Conservation (phyloP, 768 basidiomycete genomes). For the Phaeolepiota aurea region DNA sequence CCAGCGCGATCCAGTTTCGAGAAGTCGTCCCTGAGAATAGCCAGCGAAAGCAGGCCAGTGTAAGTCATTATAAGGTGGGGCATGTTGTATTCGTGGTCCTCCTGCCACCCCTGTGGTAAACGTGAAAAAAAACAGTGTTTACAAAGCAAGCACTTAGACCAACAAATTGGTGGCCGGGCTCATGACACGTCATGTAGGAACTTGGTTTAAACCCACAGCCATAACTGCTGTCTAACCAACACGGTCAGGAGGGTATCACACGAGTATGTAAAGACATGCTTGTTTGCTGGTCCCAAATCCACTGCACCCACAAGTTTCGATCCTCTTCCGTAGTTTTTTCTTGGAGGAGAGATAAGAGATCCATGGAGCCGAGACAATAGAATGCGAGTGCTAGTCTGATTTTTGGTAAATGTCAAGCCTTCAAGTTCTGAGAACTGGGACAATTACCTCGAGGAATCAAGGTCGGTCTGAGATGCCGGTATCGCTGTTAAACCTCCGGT, state of each 20-base stretch:
- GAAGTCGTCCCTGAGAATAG: constrained; percentile 85
- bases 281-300: constrained; percentile 88
- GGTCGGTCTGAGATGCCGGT: constrained; percentile 56
- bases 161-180: not conserved
- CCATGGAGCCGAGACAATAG: constrained; percentile 82
- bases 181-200: constrained; percentile 50
- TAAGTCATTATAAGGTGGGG: constrained; percentile 94
- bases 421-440: not conserved
- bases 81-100: constrained; percentile 49
- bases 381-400: constrained; percentile 72
- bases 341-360: constrained; percentile 54
- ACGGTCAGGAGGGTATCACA: not conserved
- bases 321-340: constrained; percentile 40
- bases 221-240: constrained; percentile 37
- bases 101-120: constrained; percentile 12
- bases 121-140: not conserved
- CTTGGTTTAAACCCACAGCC: constrained; percentile 73
- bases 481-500: constrained; percentile 30
- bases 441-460: constrained; percentile 70
- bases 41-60: constrained; percentile 76
- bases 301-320: constrained; percentile 59
- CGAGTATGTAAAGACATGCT: constrained; percentile 19
- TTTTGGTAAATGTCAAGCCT: not conserved
- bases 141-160: not conserved
- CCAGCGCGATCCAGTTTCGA: constrained; percentile 58